Evolutionary conservation across 1,284 basidiomycete species (phyloP), one percentile per base, ranked within the genome.

Genomic region (Anthracocystis panici-leucophaei): DNA sequence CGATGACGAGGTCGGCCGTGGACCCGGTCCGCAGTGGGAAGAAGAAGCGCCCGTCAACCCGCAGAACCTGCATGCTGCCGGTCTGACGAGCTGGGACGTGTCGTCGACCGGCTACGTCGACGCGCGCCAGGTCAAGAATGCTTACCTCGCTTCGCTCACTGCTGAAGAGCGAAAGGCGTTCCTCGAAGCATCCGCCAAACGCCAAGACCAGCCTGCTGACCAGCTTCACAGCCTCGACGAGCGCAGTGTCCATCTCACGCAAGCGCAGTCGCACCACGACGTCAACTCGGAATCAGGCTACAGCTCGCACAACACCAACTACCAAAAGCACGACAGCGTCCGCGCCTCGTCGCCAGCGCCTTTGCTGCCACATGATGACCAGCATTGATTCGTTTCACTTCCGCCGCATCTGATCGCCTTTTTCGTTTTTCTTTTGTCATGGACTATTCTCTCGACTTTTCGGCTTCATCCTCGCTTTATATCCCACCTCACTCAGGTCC

Each of bases 111-210:
- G 71, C 33, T 77, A 77, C 53, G 59, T 64, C 20, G 75, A 77
- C 46, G 75, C 75, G 14, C 67, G 75, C 33, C 64, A 68, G 41
- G 72, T 77, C 59, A 77, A 77, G 64, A 69, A 70, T 23, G 75
- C 74, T 20, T 77, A 77, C 54, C 66, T 77, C 1, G 65, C 65
- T 21, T 71, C 65, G 46, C 66, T 76, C 38, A 52, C 54, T 21
- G 51, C 59, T 12, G 65, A 68, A 9, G 74, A 76, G 50, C 68
- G 74, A 27, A 64, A 69, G 21, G 65, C 65, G 9, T 76, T 76
- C 61, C 57, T 75, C 16, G 57, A 66, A 42, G 55, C 65, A 1
- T 61, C 65, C 18, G 58, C 58, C 23, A 33, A 57, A 12, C 57
- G 62, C n/a, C 57, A 53, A 21, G 52, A 50, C 14, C 53, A 53